phyloP scores from a whole-genome alignment of 106 monocot species.

The Dioscorea alata region DNA sequence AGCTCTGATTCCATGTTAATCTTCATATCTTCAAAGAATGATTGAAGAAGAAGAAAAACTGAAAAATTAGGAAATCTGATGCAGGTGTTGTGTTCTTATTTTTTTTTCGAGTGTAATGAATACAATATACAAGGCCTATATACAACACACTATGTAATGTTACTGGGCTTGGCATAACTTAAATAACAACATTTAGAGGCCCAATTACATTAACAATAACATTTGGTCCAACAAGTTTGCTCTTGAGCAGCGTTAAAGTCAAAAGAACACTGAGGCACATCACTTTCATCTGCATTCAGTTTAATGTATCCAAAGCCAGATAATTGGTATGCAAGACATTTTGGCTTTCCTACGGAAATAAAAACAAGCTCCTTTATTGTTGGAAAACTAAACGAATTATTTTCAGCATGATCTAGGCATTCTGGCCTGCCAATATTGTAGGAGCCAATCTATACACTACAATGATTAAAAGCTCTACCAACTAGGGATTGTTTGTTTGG shows the following conservation, averaged over 20 bases:
- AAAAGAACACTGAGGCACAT: slow-evolving; percentile 28
- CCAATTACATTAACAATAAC: too few relatives aligned
- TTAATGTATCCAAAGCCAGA: neutral
- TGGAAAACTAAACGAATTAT: slow-evolving; percentile 12
- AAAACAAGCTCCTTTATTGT: slow-evolving; percentile 51
- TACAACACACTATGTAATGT: too few relatives aligned
- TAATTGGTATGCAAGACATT: neutral
- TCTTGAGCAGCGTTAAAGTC: slow-evolving; percentile 45
- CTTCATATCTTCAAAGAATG: too few relatives aligned
- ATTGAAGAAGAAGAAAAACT: too few relatives aligned
- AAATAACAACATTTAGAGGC: too few relatives aligned
- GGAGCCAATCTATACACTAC: neutral
- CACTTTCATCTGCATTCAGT: neutral
- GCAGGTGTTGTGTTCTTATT: too few relatives aligned
- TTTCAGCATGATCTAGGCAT: slow-evolving; percentile 1
- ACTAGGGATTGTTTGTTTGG: neutral
- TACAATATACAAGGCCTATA: too few relatives aligned
- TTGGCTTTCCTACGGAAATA: slow-evolving; percentile 17
- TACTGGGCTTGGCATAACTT: too few relatives aligned
- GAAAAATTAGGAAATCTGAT: too few relatives aligned
- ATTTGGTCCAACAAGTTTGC: too few relatives aligned
- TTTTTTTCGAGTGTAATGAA: too few relatives aligned
- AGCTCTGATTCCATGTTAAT: too few relatives aligned
- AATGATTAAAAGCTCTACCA: neutral
- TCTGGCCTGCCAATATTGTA: neutral